Percentiles rank a stretch among this genome's conserved stretches.
These are phyloP conservation scores for Crithidia brevicula DNA, from an alignment of 208 protist species.

Conservation along the genomic window DNA sequence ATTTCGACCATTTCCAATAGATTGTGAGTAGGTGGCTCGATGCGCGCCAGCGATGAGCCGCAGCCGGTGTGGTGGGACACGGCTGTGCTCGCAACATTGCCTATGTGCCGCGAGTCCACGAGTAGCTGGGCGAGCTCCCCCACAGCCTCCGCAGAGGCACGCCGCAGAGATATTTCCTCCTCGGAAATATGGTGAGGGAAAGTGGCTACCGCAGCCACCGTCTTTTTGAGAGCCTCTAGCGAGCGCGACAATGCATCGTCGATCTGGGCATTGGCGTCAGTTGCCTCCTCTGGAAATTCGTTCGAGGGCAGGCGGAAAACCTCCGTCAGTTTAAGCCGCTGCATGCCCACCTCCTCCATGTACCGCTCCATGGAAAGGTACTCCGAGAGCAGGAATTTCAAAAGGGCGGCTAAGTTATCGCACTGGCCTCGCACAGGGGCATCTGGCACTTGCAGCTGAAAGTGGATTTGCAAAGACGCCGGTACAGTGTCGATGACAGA, in stretches of 20 bases:
- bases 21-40: conserved; percentile 62
- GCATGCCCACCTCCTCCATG: conserved; percentile 30
- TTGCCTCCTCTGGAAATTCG: not conserved
- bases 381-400: conserved; percentile 30
- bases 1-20: conserved; percentile 73
- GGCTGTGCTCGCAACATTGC: conserved; percentile 10
- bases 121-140: conserved; percentile 81
- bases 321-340: conserved; percentile 14
- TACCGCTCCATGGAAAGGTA: conserved; percentile 40
- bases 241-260: conserved; percentile 27
- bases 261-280: conserved; percentile 10
- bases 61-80: not conserved
- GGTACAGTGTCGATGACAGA: conserved; percentile 29
- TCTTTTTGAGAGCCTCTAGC: conserved; percentile 30
- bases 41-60: conserved; percentile 25
- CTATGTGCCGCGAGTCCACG: conserved; percentile 11
- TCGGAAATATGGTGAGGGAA: conserved; percentile 39
- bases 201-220: conserved; percentile 34
- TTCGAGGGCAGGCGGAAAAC: conserved; percentile 14
- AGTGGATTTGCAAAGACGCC: conserved; percentile 37
- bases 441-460: conserved; percentile 21
- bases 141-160: conserved; percentile 34
- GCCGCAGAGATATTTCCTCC: conserved; percentile 31
- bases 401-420: conserved; percentile 12
- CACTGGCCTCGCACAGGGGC: conserved; percentile 22